These are phyloP conservation scores for Platismatia glauca DNA, from an alignment of 495 filamentous ascomycete genomes.

Conservation along the genomic window DNA sequence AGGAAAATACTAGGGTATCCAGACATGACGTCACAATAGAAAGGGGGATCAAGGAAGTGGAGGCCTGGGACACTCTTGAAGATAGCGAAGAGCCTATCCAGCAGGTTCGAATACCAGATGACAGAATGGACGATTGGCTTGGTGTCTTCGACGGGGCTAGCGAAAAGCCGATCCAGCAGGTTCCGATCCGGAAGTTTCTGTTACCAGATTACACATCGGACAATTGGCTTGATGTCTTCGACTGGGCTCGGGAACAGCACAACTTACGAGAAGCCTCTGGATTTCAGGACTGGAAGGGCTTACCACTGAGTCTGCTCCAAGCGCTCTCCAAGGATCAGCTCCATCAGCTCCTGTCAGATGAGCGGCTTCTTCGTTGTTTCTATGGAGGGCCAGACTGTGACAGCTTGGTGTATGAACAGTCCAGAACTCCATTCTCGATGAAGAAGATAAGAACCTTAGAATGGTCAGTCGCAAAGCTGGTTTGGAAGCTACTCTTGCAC, in stretches of 20 bases:
- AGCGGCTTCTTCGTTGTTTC: conserved; percentile 12
- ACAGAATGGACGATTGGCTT: no score
- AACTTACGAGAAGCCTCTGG: conserved; percentile 10
- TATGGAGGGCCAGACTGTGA: conserved; percentile 13
- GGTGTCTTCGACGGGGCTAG: no score
- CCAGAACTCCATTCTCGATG: not conserved
- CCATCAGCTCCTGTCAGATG: conserved; percentile 6
- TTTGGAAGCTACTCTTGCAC: conserved; percentile 13
- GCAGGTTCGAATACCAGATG: not conserved
- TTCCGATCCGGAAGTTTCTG: no score
- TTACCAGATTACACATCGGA: no score
- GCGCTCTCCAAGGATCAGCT: conserved; percentile 15
- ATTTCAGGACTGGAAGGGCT: conserved; percentile 20
- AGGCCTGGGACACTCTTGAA: not conserved
- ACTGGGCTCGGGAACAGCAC: conserved; percentile 14
- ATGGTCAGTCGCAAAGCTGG: conserved; percentile 23
- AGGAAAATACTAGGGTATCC: not conserved
- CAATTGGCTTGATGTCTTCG: conserved; percentile 19
- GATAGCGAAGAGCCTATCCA: not conserved
- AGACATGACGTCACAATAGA: not conserved
- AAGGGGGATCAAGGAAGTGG: not conserved
- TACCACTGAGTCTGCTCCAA: conserved; percentile 18
- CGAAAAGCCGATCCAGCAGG: no score
- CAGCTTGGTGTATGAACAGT: not conserved
- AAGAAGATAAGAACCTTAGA: conserved; percentile 22